Base-by-base conservation (phyloP, 257 asterid species). In the Nicotiana noctiflora region DNA sequence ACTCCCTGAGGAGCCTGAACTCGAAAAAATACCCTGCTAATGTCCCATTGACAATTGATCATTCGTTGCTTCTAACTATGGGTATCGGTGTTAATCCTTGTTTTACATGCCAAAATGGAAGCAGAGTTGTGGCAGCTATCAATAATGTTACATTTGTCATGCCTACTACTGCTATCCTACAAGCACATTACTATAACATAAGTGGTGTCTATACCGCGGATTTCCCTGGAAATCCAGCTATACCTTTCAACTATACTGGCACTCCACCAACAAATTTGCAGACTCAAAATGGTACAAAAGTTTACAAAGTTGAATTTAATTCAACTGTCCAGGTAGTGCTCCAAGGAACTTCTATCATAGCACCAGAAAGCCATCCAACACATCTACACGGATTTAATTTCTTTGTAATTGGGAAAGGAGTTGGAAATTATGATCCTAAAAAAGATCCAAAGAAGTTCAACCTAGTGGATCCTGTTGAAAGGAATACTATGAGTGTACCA, bases 321-420 rank as follows among this genome's bases (percentile, higher is more conserved):
- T 86, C 93, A 13, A 89, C 89, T 4, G 96, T 93, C 63, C 92
- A 93, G 85, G 31, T 93, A 13, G 94, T 91, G 74, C 1, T 89
- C 53, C 97, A 93, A 88, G 96, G 97, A 34, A 91, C 92, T 52
- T 21, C 86, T 9, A 82, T 91, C 8, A 63, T 93, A 29, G 94
- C 96, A 63, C 96, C 96, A 23, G 94, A 93, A 85, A 93, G 94
- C 90, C 96, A 91, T 78, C 97, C 97, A 3, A 86, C 87, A 1
- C 96, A 93, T 84, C 83, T 93, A 68, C 96, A 93, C 34, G 97
- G 97, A 1, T 88, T 77, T 19, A 90, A 93, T 40, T 91, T 93
- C 80, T 91, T 25, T 27, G 94, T 63, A 1, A 89, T 93, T 4
- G 97, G 93, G 37, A 88, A 84, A 32, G 97, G 97, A 4, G 1